These are phyloP conservation scores for Suillus americanus DNA, from an alignment of 768 basidiomycete genomes.

Conservation along the genomic window DNA sequence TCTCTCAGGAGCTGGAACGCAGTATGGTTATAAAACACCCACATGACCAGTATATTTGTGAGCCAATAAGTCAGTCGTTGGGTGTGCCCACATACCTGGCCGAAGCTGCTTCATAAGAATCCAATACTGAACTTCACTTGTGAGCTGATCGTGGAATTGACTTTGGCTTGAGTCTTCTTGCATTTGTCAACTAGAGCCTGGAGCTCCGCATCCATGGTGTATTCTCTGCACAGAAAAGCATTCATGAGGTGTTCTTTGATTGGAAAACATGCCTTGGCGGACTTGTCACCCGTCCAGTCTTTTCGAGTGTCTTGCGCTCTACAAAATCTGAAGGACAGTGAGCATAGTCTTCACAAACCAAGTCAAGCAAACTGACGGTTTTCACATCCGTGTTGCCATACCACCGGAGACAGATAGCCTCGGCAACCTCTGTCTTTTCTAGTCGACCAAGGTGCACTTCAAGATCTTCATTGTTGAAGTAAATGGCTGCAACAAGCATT, in stretches of 20 bases:
- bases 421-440: conserved; percentile 98
- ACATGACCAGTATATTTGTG: conserved; percentile 61
- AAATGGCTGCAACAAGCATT: conserved; percentile 64
- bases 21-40: conserved; percentile 97
- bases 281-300: conserved; percentile 99
- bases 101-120: conserved; percentile 75
- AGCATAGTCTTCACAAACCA: neutral
- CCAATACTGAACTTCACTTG: conserved; percentile 95
- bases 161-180: conserved; percentile 87
- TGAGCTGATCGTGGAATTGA: conserved; percentile 94
- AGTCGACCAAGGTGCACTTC: conserved; percentile 95
- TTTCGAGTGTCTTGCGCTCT: conserved; percentile 91
- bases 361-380: conserved; percentile 49
- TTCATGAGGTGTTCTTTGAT: conserved; percentile 94
- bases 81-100: conserved; percentile 61
- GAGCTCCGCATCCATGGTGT: conserved; percentile 93
- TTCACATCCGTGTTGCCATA: conserved; percentile 87
- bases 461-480: conserved; percentile 92
- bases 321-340: conserved; percentile 64
- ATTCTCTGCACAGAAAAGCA: conserved; percentile 86
- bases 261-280: conserved; percentile 94
- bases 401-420: conserved; percentile 95
- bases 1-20: conserved; percentile 99
- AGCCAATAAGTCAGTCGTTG: neutral
- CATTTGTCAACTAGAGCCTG: conserved; percentile 72